Base-by-base conservation (phyloP, 2,329 filamentous ascomycete species). In the Paecilomyces sp. region DNA sequence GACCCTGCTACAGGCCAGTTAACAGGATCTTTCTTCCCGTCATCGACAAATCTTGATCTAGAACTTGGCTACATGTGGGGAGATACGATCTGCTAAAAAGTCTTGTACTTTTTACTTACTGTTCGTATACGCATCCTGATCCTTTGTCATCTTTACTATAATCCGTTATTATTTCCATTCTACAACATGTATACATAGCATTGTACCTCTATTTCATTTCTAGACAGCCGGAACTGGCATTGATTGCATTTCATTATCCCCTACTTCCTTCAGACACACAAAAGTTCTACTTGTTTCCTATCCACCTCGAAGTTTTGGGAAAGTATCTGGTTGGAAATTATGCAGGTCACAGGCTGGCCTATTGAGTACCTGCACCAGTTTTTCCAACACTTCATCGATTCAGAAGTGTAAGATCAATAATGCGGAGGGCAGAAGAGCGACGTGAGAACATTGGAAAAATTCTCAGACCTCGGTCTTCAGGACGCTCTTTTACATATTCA, bases 11-110 rank as follows among this genome's bases (percentile, higher is more conserved):
- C 71, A 1, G 72, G 72, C 22, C 72, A 74, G 54, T 69, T 75
- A 0, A 74, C 71, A 0, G 71, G 71, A n/a, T 74, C 72, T 4
- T 73, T 75, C 57, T 75, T 75, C 61, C 72, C 72, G n/a, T 55
- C 63, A 6, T 66, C 63, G 24, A 56, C 62, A 4, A 70, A 66
- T 28, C 51, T 74, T 28, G 72, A 74, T 41, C 58, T 73, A 53
- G 71, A 74, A 25, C 60, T 74, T 59, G 68, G 66, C 1, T 72
- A 68, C 61, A 66, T 70, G 59, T 72, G 70, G 67, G 67, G 68
- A 41, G 70, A 71, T 59, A 65, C 70, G 8, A 53, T 53, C 22
- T 53, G 51, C 9, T 53, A 30, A 30, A 30, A n/a, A 8, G 8
- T 6, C 4, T 30, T 53, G 51, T 53, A 30, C 22, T 13, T n/a